Base-by-base conservation (phyloP, 2,329 filamentous ascomycete species). In the Hypoxylon sp. region DNA sequence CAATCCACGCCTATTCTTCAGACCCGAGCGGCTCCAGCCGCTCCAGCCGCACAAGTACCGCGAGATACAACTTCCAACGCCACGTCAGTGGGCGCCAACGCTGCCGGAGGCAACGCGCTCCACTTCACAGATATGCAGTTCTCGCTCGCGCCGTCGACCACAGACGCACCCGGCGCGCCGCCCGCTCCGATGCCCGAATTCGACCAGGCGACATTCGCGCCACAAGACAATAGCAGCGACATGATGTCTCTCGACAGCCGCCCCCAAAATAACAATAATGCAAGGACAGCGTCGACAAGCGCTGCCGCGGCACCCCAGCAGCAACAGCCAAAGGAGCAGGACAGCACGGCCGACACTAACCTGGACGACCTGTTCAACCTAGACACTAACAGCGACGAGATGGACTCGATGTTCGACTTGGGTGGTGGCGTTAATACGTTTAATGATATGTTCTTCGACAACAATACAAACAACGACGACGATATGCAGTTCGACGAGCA, bases 71-170 rank as follows among this genome's bases (percentile, higher is more conserved):
- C 70, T 52, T 48, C 69, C 44, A 68, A 69, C 19, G 56, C 60
- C 22, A 71, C 64, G 55, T 24, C 65, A 4, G 57, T 68, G 48
- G 62, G 67, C 20, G 34, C 64, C 8, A 64, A 66, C 39, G 51
- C 55, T 2, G n/a, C 48, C 4, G 59, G 47, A 37, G 73, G 76
- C 48, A 72, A 79, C n/a, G 79, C 81, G 53, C 77, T 82, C 6
- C 81, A 81, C 64, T 87, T 86, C 68, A 86, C 85, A 13, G 79
- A 86, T 65, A 86, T 86, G 83, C 80, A 84, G 34, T 87, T 87
- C 66, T 81, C 82, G 0, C 76, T 86, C 4, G 84, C 82, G 1
- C 81, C 84, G 0, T 65, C 79, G 7, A 77, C 74, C 50, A 73
- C 73, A 58, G 74, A 65, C 67, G 56, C 71, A 6, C 68, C 70